Base-by-base conservation (phyloP, 495 filamentous ascomycete genomes). In the Amniculicola lignicola region DNA sequence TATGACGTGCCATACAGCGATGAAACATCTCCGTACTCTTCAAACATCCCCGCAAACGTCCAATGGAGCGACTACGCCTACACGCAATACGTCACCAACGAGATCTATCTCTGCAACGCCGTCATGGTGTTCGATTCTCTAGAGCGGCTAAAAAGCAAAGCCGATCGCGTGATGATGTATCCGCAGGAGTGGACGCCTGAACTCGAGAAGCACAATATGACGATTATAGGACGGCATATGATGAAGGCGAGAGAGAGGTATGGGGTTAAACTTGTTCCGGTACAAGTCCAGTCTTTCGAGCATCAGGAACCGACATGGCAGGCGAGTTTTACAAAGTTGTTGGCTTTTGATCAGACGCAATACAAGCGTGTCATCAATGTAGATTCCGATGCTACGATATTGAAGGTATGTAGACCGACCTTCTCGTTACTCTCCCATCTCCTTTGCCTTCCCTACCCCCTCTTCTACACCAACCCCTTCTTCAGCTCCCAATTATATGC, bases 111-210 rank as follows among this genome's bases (percentile, higher is more conserved):
- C 2, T 91, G 87, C 70, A 89, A 89, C 64, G 80, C 82, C 2
- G 66, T 91, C 48, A 86, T 91, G 85, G 72, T 90, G 4, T 83
- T 90, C 56, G 84, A 86, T 59, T 72, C 77, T 15, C 57, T 90
- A 42, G 62, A 82, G 21, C 73, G 77, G 23, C 68, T 84, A 0
- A 82, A 77, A 12, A 84, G 79, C 59, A 77, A 79, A 53, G 83
- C 87, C 2, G 80, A 85, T 28, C 77, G 80, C 3, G 66, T 89
- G 12, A 72, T 91, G 61, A 76, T 89, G 64, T 89, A 88, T 59
- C 85, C 85, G 14, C 67, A 71, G 49, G 62, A 65, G 54, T 86
- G 80, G 79, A 67, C 46, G 6, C 72, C 45, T 23, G 67, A 74
- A 3, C 66, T 74, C 33, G 60, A 63, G 38, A 33, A 35, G 19